Evolutionary conservation across 371 early-diverging fungal genomes (phyloP).

Genomic region (Apophysomyces trapeziformis): DNA sequence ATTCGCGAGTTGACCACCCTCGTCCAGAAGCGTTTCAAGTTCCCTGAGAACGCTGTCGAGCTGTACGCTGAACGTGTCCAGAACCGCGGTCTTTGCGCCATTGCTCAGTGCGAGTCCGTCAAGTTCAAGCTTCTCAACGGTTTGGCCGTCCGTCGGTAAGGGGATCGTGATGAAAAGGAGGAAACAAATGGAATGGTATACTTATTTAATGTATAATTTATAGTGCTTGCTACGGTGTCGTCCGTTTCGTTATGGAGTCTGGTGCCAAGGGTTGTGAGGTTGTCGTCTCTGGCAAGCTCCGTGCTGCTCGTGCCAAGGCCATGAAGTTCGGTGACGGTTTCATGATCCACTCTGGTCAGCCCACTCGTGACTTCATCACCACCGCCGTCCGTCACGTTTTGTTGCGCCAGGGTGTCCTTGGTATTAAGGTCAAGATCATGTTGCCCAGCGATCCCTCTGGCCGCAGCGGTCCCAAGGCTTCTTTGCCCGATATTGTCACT

Average conservation of each 20-base stretch:
- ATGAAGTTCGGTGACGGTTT: constrained; percentile 99
- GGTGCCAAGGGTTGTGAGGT: constrained; percentile 99
- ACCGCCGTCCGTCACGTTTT: constrained; percentile 98
- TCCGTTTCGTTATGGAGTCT: constrained; percentile 99
- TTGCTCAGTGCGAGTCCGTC: constrained; percentile 99
- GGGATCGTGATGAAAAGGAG: neutral
- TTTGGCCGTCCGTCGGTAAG: constrained; percentile 93
- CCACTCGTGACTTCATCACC: constrained; percentile 97
- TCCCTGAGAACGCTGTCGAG: constrained; percentile 97
- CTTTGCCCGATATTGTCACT: constrained; percentile 97
- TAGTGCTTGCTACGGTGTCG: constrained; percentile 97
- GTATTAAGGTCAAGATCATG: constrained; percentile 99
- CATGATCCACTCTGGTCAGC: constrained; percentile 99
- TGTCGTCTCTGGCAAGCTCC: constrained; percentile 99
- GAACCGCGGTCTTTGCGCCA: constrained; percentile 98
- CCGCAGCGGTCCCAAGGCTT: constrained; percentile 94
- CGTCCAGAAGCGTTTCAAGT: constrained; percentile 99
- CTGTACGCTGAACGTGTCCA: constrained; percentile 99
- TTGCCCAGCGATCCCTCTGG: constrained; percentile 97
- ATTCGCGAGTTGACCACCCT: constrained; percentile 98
- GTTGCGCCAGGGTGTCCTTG: constrained; percentile 99
- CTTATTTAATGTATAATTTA: constrained; percentile 7
- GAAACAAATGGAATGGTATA: neutral
- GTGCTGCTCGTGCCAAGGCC: constrained; percentile 99
- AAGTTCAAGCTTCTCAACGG: constrained; percentile 97